Evolutionary conservation across 2,329 filamentous ascomycete species (phyloP).

Genomic region (Hypoxylon sp.): DNA sequence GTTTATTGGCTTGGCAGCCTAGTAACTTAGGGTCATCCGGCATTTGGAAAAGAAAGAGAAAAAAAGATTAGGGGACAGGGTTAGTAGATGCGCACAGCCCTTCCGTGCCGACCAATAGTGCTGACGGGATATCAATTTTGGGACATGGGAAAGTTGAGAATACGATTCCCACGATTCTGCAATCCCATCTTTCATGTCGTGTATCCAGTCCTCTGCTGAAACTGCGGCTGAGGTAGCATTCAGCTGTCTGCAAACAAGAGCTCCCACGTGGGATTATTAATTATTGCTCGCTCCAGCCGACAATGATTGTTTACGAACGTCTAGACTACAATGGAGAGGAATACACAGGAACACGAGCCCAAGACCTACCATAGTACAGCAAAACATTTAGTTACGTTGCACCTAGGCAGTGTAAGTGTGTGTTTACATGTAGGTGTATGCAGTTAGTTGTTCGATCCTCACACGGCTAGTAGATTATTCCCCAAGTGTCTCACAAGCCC

Average conservation of each 20-base stretch:
- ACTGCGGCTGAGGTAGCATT: slow-evolving; percentile 27
- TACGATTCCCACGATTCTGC: slow-evolving; percentile 15
- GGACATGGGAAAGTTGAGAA: slow-evolving; percentile 26
- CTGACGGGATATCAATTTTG: slow-evolving; percentile 21
- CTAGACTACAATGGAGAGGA: background rate
- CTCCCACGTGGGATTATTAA: slow-evolving; percentile 25
- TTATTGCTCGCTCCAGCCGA: slow-evolving; percentile 27
- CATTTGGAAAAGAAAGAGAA: too few relatives aligned
- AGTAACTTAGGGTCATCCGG: too few relatives aligned
- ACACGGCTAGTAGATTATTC: too few relatives aligned
- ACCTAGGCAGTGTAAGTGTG: background rate
- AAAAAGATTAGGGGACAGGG: slow-evolving; percentile 1
- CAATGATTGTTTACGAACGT: background rate
- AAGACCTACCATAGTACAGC: too few relatives aligned
- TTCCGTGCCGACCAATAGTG: slow-evolving; percentile 17
- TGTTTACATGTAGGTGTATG: too few relatives aligned
- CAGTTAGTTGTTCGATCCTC: too few relatives aligned
- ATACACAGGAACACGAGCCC: slow-evolving; percentile 20
- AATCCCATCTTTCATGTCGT: slow-evolving; percentile 20
- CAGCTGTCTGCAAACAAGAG: slow-evolving; percentile 19
- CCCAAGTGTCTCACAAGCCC: too few relatives aligned
- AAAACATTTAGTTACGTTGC: slow-evolving; percentile 31
- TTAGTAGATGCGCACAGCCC: slow-evolving; percentile 28
- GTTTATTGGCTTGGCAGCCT: background rate
- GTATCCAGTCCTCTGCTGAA: slow-evolving; percentile 10